Evolutionary conservation across 1,139 yeast genomes (phyloP), one percentile per base, ranked within the genome.

Genomic region (Torulaspora globosa): DNA sequence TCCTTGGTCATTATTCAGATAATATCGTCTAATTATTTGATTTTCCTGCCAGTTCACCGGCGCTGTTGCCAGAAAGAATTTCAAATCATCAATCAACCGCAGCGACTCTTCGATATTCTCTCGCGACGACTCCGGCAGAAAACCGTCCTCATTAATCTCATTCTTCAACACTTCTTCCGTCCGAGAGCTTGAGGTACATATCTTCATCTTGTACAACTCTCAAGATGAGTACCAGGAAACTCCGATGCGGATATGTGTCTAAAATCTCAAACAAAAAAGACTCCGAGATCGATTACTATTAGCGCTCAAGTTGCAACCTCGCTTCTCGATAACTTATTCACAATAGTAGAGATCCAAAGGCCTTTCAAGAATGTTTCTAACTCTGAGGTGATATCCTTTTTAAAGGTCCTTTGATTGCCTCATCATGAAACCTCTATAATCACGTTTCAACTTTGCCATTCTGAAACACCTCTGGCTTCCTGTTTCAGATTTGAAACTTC

Each of bases 31-130:
- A 46, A 90, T 86, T 39, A 87, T 85, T 65, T 90, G 97, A 59
- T 84, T 84, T 50, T 82, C 87, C 62, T 83, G 90, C 95, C 97
- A 90, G 62, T 84, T 85, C 2, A 94, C 94, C 0, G 98, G 97
- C 0, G 97, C 97, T 0, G 96, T 86, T 3, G 89, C 88, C 42
- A 90, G 68, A 60, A 90, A 90, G 66, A 84, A 83, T 68, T 87
- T 87, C 56, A 88, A 68, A 60, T 84, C 94, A 53, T 84, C 90
- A 23, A 84, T 80, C 41, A 82, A 71, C 53, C 83, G 71, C 47
- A 84, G 67, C 1, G 60, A 47, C 35, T 57, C 62, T 26, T 84
- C 77, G 53, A 80, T 82, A 35, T 70, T 71, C 26, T 52, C 54
- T 2, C 52, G 49, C 9, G 49, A 36, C 5, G 41, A 18, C 14